Conservation (phyloP, 305 asterid genomes). For the Fraxinus platypoda region DNA sequence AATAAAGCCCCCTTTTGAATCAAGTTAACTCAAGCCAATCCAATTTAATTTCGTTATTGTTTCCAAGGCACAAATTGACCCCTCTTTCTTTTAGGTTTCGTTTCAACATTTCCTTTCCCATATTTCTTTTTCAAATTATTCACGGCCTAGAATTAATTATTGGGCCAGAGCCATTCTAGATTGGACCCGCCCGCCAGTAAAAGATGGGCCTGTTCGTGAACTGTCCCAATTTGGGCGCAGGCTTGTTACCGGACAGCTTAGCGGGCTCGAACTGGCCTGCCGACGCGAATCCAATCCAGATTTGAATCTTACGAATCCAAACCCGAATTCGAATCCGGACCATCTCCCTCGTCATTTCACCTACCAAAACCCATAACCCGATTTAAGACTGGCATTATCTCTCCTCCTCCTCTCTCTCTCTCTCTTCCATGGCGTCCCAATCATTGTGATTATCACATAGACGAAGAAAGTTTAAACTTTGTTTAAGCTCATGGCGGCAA, state of each 20-base stretch:
- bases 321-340: neutral
- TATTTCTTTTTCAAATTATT: too few species aligned
- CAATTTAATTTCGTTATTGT: neutral
- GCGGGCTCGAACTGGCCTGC: neutral
- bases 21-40: neutral
- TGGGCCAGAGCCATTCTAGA: neutral
- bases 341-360: neutral
- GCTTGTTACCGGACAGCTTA: neutral
- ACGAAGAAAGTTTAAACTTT: neutral
- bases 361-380: neutral
- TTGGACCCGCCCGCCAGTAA: neutral
- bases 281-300: neutral
- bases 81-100: neutral
- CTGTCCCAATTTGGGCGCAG: neutral
- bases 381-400: neutral
- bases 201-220: neutral
- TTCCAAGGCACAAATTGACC: neutral
- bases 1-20: neutral
- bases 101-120: neutral
- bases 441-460: neutral
- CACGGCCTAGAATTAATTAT: neutral
- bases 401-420: too few species aligned
- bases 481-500: slow-evolving; percentile 50
- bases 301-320: neutral
- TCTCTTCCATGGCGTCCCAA: neutral